Conservation (phyloP, 208 protist species). For the Acanthamoeba healyi region DNA sequence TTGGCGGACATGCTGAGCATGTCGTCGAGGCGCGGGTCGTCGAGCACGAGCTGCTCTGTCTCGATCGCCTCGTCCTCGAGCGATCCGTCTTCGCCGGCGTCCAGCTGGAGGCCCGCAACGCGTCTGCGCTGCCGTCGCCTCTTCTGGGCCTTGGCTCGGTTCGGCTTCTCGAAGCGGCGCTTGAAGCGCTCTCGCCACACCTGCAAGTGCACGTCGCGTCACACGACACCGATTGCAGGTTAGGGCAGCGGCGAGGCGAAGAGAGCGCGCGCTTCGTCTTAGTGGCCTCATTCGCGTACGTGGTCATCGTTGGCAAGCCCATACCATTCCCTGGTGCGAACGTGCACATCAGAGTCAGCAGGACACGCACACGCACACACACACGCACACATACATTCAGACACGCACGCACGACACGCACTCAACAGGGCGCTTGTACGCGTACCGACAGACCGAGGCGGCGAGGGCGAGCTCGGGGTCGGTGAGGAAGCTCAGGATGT, state of each 20-base stretch:
- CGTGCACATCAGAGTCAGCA: neutral
- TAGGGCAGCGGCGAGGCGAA: neutral
- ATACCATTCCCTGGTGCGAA: neutral
- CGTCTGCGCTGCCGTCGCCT: neutral
- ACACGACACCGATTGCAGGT: neutral
- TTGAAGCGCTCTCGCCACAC: slow-evolving; percentile 27
- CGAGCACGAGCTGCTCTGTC: neutral
- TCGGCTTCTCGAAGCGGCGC: neutral
- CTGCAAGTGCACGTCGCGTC: neutral
- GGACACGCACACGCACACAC: neutral
- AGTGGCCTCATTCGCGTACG: neutral
- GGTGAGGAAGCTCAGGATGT: slow-evolving; percentile 24
- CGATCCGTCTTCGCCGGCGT: neutral
- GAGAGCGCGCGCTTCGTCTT: too few species aligned
- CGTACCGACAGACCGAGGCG: neutral
- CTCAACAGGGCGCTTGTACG: neutral
- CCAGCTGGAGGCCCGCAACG: too few species aligned
- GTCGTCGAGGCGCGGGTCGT: neutral
- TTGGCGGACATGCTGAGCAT: neutral
- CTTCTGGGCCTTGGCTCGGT: neutral
- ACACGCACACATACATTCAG: too few species aligned
- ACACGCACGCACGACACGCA: too few species aligned
- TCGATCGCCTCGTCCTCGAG: neutral
- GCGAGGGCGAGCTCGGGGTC: neutral
- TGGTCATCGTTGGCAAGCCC: slow-evolving; percentile 29